Percentiles rank a stretch among this genome's conserved stretches.
These are phyloP conservation scores for Saturnispora zaruensis DNA, from an alignment of 805 yeast species.

Conservation along the genomic window DNA sequence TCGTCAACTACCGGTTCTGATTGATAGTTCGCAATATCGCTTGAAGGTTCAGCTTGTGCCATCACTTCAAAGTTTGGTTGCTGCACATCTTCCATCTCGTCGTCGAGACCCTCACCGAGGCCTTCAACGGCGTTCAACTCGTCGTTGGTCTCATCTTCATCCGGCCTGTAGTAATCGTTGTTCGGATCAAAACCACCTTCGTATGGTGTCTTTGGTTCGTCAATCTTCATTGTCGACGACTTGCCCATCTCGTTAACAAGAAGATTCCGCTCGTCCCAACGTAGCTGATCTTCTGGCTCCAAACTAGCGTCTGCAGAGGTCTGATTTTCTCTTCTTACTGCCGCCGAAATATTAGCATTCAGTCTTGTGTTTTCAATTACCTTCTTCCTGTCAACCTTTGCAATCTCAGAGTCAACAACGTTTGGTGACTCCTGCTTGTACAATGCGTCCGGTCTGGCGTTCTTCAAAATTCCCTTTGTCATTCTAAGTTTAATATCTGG, in stretches of 20 bases:
- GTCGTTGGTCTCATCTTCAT: conserved; percentile 40
- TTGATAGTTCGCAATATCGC: neutral
- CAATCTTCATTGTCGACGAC: conserved; percentile 70
- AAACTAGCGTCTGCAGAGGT: neutral
- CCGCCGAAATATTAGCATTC: conserved; percentile 42
- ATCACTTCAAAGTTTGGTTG: neutral
- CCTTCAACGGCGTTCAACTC: conserved; percentile 38
- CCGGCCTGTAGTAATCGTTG: conserved; percentile 70
- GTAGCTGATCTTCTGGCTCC: conserved; percentile 37
- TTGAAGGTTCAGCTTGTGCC: neutral
- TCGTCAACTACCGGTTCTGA: neutral
- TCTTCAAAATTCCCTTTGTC: conserved; percentile 29
- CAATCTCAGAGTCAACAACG: conserved; percentile 12
- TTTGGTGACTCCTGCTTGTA: conserved; percentile 18
- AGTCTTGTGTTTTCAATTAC: conserved; percentile 73
- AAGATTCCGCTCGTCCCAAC: conserved; percentile 82
- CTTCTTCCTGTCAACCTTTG: conserved; percentile 42
- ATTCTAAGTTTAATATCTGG: neutral
- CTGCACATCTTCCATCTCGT: conserved; percentile 6
- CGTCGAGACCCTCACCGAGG: conserved; percentile 25
- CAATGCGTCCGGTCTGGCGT: conserved; percentile 20
- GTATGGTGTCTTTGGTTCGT: conserved; percentile 93
- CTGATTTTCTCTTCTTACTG: neutral
- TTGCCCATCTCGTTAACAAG: conserved; percentile 66
- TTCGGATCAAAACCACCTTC: conserved; percentile 81